Evolutionary conservation across 305 asterid genomes (phyloP).

Genomic region (Fraxinus dipetala): DNA sequence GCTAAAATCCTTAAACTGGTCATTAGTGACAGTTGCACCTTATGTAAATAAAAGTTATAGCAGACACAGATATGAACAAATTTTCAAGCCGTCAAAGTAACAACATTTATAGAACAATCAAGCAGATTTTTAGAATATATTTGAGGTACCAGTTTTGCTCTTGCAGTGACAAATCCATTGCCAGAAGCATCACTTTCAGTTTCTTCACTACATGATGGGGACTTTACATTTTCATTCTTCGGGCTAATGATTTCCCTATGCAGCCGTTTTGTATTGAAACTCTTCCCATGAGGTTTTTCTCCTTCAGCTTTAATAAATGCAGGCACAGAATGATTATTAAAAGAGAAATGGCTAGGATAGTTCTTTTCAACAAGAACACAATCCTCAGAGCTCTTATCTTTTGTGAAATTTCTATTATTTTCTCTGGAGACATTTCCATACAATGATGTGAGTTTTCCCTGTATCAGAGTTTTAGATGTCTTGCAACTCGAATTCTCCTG

Average conservation of each 20-base stretch:
- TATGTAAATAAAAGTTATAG: constrained; percentile 5
- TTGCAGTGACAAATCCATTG: constrained; percentile 90
- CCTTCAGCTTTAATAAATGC: constrained; percentile 39
- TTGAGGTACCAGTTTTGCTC: constrained; percentile 69
- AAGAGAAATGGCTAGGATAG: constrained; percentile 30
- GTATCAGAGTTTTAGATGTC: constrained; percentile 46
- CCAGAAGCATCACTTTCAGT: constrained; percentile 50
- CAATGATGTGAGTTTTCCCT: constrained; percentile 59
- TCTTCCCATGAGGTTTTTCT: constrained; percentile 41
- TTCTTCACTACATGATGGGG: constrained; percentile 62
- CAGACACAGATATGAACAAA: constrained; percentile 7
- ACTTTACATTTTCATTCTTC: constrained; percentile 46
- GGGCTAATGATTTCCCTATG: constrained; percentile 58
- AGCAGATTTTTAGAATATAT: neutral
- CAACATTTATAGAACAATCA: constrained; percentile 22
- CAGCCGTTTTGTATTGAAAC: constrained; percentile 53
- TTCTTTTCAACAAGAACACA: constrained; percentile 40
- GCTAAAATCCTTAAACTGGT: constrained; percentile 9
- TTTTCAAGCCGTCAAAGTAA: neutral
- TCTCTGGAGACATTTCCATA: constrained; percentile 49
- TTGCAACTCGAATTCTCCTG: constrained; percentile 34
- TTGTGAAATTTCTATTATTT: constrained; percentile 31
- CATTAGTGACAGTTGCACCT: neutral
- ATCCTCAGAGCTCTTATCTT: constrained; percentile 47
- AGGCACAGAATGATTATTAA: constrained; percentile 29